Percentiles rank a stretch among this genome's conserved stretches.
These are phyloP conservation scores for Talaromyces pinophilus DNA, from an alignment of 2,329 filamentous ascomycete species.

Conservation along the genomic window DNA sequence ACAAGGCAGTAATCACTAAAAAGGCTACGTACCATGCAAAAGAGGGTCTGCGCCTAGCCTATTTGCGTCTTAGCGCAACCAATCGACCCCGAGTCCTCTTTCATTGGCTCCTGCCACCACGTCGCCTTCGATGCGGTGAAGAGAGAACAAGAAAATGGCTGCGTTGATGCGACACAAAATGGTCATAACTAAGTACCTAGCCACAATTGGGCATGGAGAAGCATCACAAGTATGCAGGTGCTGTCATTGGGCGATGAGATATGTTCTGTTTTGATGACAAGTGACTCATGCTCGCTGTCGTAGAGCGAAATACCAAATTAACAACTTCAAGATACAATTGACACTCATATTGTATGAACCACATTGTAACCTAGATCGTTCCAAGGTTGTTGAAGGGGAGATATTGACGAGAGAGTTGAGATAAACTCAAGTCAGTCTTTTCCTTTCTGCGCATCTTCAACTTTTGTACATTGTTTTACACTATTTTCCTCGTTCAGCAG, in stretches of 20 bases:
- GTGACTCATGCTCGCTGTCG: slow-evolving; percentile 1
- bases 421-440: slow-evolving; percentile 1
- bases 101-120: slow-evolving; percentile 18
- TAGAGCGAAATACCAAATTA: neutral
- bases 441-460: slow-evolving; percentile 7
- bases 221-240: neutral
- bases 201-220: slow-evolving; percentile 9
- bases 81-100: neutral
- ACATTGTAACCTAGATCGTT: neutral
- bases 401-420: neutral
- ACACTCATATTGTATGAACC: neutral
- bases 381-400: neutral
- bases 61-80: neutral
- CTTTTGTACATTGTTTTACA: neutral
- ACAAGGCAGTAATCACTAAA: slow-evolving; percentile 14
- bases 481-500: neutral
- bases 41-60: neutral
- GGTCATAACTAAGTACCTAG: neutral
- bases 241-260: neutral
- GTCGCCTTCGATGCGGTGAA: slow-evolving; percentile 36
- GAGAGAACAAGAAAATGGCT: slow-evolving; percentile 24
- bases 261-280: neutral
- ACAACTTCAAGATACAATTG: neutral
- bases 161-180: slow-evolving; percentile 5
- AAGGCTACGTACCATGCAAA: neutral